Evolutionary conservation across 306 rosid species (phyloP), one percentile per base, ranked within the genome.

Genomic region (Vigna radiata): DNA sequence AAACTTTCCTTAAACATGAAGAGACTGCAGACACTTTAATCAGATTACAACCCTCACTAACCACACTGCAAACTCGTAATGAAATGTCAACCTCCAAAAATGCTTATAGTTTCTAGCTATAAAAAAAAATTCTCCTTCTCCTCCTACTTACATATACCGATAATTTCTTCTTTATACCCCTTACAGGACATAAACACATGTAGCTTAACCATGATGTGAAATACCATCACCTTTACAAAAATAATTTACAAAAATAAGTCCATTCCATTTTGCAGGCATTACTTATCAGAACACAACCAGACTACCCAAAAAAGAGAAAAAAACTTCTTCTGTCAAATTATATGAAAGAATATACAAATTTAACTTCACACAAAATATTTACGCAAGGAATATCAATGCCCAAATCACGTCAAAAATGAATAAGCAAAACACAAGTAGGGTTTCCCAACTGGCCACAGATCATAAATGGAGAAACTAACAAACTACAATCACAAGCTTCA

Each of bases 401-500:
- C 60, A 43, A 12, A 68, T 18, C 37, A 56, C 41, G 33, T 27
- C 16, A n/a, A 43, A 12, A 68, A 5, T 25, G 47, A 29, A 46
- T 27, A 21, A n/a, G 61, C 8, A 68, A 52, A 78, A 58, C 63
- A 55, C 10, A 67, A 46, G 70, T 31, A 55, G 15, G 61, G 58
- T 23, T 49, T 33, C 55, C 12, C 73, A 79, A 49, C 48, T 25
- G 2, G 27, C 43, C 48, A 29, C 52, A 43, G 19, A 64, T 41
- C 11, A 53, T 7, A 44, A 65, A 46, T 48, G 39, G 25, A 18
- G 23, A 75, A 68, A 41, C 72, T 43, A 60, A 50, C 50, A 39
- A 61, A 50, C 50, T 60, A 58, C 69, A 60, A 68, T 56, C 65
- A 23, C 59, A 68, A 36, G 80, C 29, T 68, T 49, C 48, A 69